Evolutionary conservation across 352 stramenopile genomes (phyloP).

Genomic region (Phytopythium oedochilum): DNA sequence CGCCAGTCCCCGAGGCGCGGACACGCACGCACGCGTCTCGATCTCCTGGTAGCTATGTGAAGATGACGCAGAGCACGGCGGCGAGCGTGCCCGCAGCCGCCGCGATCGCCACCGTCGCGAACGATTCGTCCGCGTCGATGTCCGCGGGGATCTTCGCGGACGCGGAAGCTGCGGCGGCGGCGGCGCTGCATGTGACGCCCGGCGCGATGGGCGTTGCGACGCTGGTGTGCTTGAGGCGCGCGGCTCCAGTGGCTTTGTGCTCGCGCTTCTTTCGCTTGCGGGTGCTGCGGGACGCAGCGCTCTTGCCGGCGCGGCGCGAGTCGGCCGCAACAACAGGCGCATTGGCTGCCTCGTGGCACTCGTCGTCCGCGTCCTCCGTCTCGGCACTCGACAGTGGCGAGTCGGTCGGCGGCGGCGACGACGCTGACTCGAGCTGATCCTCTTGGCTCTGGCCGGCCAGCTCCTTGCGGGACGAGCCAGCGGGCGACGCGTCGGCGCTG

Average conservation of each 20-base stretch:
- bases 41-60: conserved; percentile 36
- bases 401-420: background rate
- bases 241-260: conserved; percentile 11
- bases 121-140: conserved; percentile 12
- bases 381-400: conserved; percentile 2
- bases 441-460: background rate
- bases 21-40: background rate
- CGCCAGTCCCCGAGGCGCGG: background rate
- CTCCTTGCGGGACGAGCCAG: background rate
- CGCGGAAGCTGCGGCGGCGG: conserved; percentile 4
- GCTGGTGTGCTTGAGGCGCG: background rate
- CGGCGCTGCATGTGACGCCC: conserved; percentile 3
- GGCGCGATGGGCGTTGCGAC: background rate
- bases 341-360: background rate
- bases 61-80: conserved; percentile 57
- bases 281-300: conserved; percentile 4
- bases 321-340: background rate
- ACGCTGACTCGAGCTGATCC: background rate
- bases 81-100: conserved; percentile 51
- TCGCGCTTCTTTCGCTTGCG: conserved; percentile 37
- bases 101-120: conserved; percentile 48
- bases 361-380: conserved; percentile 3
- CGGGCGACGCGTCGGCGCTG: conserved; percentile 3
- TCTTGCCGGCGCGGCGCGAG: background rate
- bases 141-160: background rate